Base-by-base conservation (phyloP, 768 basidiomycete species). In the Suillus sp. region DNA sequence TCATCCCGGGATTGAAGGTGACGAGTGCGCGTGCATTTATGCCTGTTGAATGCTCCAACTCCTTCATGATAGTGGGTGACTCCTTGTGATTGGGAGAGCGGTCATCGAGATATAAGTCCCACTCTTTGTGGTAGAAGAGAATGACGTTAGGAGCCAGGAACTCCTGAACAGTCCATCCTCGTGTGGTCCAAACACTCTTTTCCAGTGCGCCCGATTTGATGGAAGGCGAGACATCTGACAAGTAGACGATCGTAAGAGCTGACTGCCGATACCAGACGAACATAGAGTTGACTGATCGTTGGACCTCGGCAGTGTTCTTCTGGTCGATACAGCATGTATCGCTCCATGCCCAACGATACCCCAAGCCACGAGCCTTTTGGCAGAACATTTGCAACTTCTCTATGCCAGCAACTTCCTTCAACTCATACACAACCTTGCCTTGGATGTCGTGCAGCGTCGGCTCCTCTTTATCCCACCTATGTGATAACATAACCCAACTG, bases 271-370 rank as follows among this genome's bases (percentile, higher is more conserved):
- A 47, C 45, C 45, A 47, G 22, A 22, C 45, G n/a, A 47, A 22
- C 45, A 47, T 47, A 22, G 45, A 47, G 22, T 47, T 47, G 45
- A 47, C 45, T 47, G 45, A 47, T 47, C 45, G 45, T 47, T 47
- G 45, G 13, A 47, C 45, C 22, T 47, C 45, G 22, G 45, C 45
- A 47, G 45, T 13, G n/a, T 47, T 47, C 45, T 22, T 47, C 45
- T 47, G 45, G 11, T 47, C 45, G 45, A 47, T 47, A 47, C 45
- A 47, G 13, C 45, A 47, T 14, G 45, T 47, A 22, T 47, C 45
- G 13, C 45, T 47, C 45, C 45, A 47, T 22, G 45, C 45, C 45
- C 45, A 47, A 47, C 13, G 45, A 14, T 47, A 47, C 45, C 45
- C 45, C 45, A 47, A 13, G 22, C 4, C 22, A 13, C 10, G 45